These are phyloP conservation scores for Sclerotinia glacialis DNA, from an alignment of 2,329 filamentous ascomycete genomes.

Conservation along the genomic window DNA sequence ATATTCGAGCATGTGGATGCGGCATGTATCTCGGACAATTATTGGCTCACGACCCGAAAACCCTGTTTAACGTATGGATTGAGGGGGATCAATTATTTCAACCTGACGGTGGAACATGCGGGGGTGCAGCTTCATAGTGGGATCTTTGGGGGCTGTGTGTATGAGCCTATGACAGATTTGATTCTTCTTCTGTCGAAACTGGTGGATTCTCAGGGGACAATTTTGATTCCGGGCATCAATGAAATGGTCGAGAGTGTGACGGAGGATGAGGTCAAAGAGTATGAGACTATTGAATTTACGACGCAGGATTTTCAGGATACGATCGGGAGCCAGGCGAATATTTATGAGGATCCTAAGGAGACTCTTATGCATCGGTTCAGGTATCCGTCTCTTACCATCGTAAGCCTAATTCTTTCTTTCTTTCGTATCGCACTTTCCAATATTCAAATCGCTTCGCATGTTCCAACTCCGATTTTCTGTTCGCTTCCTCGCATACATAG, in stretches of 20 bases:
- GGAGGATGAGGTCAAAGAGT: background rate
- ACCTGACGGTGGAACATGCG: background rate
- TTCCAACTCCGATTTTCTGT: too few relatives aligned
- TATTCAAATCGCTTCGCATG: background rate
- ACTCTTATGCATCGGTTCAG: conserved; percentile 15
- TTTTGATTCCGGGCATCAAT: conserved; percentile 7
- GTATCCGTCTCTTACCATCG: conserved; percentile 4
- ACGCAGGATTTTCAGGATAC: conserved; percentile 9
- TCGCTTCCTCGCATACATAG: too few relatives aligned
- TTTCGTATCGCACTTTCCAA: background rate
- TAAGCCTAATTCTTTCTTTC: background rate
- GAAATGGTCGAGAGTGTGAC: background rate
- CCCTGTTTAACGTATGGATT: conserved; percentile 15
- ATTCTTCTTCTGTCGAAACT: conserved; percentile 7
- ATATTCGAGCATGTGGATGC: conserved; percentile 2
- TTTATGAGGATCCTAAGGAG: background rate
- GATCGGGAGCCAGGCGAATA: conserved; percentile 5
- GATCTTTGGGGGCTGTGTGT: conserved; percentile 12
- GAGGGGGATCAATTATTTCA: conserved; percentile 16
- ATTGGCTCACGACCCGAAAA: conserved; percentile 15
- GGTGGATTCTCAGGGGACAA: conserved; percentile 6
- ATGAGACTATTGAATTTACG: conserved; percentile 6
- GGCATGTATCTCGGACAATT: conserved; percentile 18
- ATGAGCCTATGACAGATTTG: conserved; percentile 17
- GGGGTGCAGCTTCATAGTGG: conserved; percentile 8